Base-by-base conservation (phyloP, 179 eudicot species). In the Amaranthus tricolor region DNA sequence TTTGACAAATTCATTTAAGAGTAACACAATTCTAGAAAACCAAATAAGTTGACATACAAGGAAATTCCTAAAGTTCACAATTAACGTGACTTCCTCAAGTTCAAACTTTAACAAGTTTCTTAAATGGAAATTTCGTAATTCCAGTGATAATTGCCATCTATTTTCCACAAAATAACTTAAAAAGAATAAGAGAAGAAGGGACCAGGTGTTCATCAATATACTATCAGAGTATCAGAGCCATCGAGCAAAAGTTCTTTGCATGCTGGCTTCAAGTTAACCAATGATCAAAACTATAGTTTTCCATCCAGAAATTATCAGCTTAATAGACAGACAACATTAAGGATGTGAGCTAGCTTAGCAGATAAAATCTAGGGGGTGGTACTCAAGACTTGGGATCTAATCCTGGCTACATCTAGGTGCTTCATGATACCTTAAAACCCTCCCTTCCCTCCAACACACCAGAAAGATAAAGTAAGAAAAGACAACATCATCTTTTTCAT, bases 1-100 rank as follows among this genome's bases (percentile, higher is more conserved):
- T 6, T 49, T 6, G 15, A 19, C 1, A 66, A 5, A 49, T 10
- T 49, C 15, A 20, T n/a, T 24, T 31, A 31, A 48, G 19, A 17
- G 19, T 7, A 66, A 10, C 14, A 66, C 20, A 17, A 66, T 10
- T 4, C n/a, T 1, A 65, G 55, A 8, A 61, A 45, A 19, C 62
- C 10, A 74, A 24, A 71, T 76, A 54, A 21, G 47, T 79, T 62
- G 60, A 49, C 49, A n/a, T 52, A 44, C 24, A 53, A 6, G 9
- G 52, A 17, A 45, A 17, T 15, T 9, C 50, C 4, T 6, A 2
- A 6, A 6, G 6, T 6, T 21, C 72, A 21, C 21, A 5, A 50
- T 20, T 20, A 24, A 54, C 50, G 45, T 59, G 59, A 55, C 21
- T 5, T 44, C 45, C 54, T 6, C 2, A 51, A 16, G 40, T 66